Percentiles rank a stretch among this genome's conserved stretches.
These are phyloP conservation scores for Mesembryanthemum crystallinum DNA, from an alignment of 148 eudicot genomes.

Conservation along the genomic window DNA sequence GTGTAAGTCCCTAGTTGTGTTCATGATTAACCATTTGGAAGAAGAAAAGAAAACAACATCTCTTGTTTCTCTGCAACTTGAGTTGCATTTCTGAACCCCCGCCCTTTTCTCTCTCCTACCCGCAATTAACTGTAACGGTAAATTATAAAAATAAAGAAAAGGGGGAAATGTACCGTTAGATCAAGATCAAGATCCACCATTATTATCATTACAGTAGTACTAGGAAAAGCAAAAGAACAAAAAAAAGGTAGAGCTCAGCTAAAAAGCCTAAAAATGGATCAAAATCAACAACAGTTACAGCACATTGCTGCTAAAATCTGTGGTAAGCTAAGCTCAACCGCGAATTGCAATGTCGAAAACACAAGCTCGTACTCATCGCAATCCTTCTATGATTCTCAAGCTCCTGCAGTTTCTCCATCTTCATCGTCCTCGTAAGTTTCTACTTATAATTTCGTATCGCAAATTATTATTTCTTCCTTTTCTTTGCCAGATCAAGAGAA, in stretches of 20 bases:
- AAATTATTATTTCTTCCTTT: not conserved
- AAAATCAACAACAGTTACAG: not conserved
- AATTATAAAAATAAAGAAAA: not conserved
- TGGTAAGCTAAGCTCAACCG: not conserved
- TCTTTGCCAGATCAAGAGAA: not conserved
- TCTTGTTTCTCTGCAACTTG: too few species aligned
- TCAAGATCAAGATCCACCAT: not conserved
- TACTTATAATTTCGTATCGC: not conserved
- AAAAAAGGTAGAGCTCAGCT: not conserved
- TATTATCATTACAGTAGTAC: not conserved
- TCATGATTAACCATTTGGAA: too few species aligned
- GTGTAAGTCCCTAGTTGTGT: too few species aligned
- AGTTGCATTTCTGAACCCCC: not conserved
- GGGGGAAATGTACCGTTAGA: not conserved
- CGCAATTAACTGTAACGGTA: not conserved
- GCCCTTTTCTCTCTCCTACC: conserved; percentile 12
- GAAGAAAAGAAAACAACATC: too few species aligned
- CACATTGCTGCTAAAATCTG: not conserved
- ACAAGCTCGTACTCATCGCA: not conserved
- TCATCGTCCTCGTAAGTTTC: conserved; percentile 17
- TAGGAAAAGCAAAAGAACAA: not conserved
- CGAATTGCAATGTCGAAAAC: conserved; percentile 14
- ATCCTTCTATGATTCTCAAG: conserved; percentile 11
- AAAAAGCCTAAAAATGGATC: not conserved
- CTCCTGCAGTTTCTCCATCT: not conserved